Evolutionary conservation across 768 basidiomycete species (phyloP), one percentile per base, ranked within the genome.

Genomic region (Termitomyces sp.): DNA sequence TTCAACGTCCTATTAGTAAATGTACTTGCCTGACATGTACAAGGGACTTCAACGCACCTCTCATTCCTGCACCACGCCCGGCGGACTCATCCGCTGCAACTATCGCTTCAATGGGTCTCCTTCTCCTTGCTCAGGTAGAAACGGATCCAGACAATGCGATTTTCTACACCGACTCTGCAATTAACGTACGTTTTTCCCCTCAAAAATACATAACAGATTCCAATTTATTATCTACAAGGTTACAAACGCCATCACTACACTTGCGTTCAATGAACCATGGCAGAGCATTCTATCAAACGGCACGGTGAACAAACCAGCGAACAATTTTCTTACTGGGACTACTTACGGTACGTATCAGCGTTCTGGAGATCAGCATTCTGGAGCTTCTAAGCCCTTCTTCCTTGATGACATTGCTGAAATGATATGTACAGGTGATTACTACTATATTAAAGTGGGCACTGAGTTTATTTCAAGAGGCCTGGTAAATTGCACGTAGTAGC

Each of bases 1-100:
- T 27, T 41, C 49, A 45, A n/a, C 34, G 10, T 44, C 37, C 28
- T 14, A 34, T 16, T 35, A 10, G 48, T 51, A 17, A 3, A 40
- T 8, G n/a, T 56, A 56, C 6, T 54, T 57, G 17, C 16, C 52
- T 49, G 43, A 35, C n/a, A 23, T 21, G 1, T 11, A 6, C 6
- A 53, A 88, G 86, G 88, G 87, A 89, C 65, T 90, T 88, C 70
- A 80, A 89, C 58, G 88, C 86, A 3, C 87, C 86, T n/a, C 64
- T 79, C 32, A 67, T 66, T 7, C 84, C 83, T 7, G 60, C 73
- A 3, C 78, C 80, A 10, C 76, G 81, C 16, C 82, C 84, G 0
- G 85, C 86, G 0, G 88, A 90, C 67, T 85, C 83, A 1, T 88
- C 86, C 10, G 86, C 88, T 10, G 83, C 86, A 4, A 84, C 80